These are phyloP conservation scores for Xylaria longipes DNA, from an alignment of 495 filamentous ascomycete genomes.

Conservation along the genomic window DNA sequence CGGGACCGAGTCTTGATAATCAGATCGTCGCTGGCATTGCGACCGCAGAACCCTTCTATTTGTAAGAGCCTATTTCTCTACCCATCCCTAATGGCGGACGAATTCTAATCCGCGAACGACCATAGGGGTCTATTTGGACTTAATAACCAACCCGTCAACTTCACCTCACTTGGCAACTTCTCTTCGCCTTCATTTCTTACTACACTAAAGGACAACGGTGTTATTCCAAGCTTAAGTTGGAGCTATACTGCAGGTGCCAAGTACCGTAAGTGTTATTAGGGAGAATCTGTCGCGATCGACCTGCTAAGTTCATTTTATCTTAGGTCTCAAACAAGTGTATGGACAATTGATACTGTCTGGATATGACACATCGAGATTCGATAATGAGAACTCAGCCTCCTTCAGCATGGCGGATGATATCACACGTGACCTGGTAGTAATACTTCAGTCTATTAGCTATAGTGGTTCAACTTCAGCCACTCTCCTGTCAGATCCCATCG, in stretches of 20 bases:
- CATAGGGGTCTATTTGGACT: constrained; percentile 59
- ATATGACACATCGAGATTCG: constrained; percentile 60
- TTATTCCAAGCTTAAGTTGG: constrained; percentile 59
- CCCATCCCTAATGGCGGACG: no score
- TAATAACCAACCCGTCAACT: constrained; percentile 56
- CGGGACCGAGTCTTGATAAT: constrained; percentile 52
- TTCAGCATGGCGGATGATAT: constrained; percentile 58
- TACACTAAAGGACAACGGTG: constrained; percentile 50
- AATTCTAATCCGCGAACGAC: neutral
- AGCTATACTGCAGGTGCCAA: constrained; percentile 63
- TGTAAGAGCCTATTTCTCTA: constrained; percentile 39
- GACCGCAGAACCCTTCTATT: constrained; percentile 54
- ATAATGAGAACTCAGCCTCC: constrained; percentile 52
- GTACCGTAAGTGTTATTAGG: constrained; percentile 47
- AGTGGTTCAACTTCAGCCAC: constrained; percentile 39
- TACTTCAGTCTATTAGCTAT: constrained; percentile 54
- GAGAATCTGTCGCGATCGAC: neutral
- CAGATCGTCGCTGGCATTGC: constrained; percentile 56
- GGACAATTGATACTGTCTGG: constrained; percentile 64
- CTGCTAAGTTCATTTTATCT: constrained; percentile 9
- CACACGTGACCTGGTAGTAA: constrained; percentile 57
- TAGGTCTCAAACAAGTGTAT: constrained; percentile 56
- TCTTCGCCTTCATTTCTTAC: constrained; percentile 56
- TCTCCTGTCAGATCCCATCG: constrained; percentile 43
- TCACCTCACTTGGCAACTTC: constrained; percentile 50